A percentile compares a stretch with the other conserved stretches of the same genome.
Evolutionary conservation across 78 protist genomes (phyloP).

Genomic region (slime mould (Dictyostelium discoideum)): DNA sequence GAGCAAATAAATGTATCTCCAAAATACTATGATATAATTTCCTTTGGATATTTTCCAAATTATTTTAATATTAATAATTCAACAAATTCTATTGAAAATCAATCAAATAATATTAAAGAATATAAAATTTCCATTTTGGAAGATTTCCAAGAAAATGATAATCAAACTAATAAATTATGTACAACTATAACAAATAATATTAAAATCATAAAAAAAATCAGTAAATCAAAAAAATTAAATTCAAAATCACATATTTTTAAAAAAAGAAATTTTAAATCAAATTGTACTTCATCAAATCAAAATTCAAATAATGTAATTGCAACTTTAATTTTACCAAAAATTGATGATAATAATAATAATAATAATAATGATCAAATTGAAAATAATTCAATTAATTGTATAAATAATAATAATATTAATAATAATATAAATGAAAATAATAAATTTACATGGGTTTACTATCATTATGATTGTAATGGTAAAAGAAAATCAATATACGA

Average conservation of each 20-base stretch:
- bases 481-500: background rate
- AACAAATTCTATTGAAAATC: background rate
- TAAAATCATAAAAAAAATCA: background rate
- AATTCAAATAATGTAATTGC: background rate
- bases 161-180: background rate
- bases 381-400: background rate
- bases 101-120: background rate
- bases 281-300: background rate
- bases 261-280: background rate
- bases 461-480: background rate
- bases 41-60: constrained; percentile 2
- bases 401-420: background rate
- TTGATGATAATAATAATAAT: background rate
- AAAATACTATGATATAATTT: background rate
- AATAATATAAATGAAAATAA: background rate
- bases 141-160: background rate
- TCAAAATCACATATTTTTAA: background rate
- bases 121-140: background rate
- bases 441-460: constrained; percentile 11
- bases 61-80: background rate
- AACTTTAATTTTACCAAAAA: background rate
- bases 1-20: background rate
- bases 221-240: background rate
- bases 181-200: background rate
- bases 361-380: background rate